These are phyloP conservation scores for Dendrobium chrysotoxum DNA, from an alignment of 106 monocot species.

Conservation along the genomic window DNA sequence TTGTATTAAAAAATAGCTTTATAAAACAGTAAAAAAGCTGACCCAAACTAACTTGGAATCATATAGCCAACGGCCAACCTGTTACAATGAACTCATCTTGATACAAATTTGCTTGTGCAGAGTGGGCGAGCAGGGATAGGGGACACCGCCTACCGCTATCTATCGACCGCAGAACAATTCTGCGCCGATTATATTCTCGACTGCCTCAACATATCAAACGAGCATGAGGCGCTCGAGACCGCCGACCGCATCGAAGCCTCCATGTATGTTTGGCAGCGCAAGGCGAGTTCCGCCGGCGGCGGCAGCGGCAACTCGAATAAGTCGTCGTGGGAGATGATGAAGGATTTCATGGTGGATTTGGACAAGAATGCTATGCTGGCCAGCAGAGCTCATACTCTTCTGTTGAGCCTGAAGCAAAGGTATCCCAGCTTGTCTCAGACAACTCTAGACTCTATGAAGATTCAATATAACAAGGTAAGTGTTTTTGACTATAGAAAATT, in stretches of 20 bases:
- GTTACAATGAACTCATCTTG: too few species aligned
- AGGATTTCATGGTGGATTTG: constrained; percentile 53
- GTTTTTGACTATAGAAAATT: neutral
- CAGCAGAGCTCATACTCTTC: constrained; percentile 47
- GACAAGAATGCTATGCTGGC: constrained; percentile 71
- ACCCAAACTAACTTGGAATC: too few species aligned
- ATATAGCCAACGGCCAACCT: too few species aligned
- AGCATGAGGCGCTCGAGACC: constrained; percentile 73
- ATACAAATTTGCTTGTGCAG: constrained; percentile 14
- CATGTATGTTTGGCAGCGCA: constrained; percentile 71
- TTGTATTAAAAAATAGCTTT: too few species aligned
- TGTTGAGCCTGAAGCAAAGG: constrained; percentile 56
- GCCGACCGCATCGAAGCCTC: constrained; percentile 71
- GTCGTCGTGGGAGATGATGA: constrained; percentile 71
- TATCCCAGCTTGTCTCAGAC: constrained; percentile 81
- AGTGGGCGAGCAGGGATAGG: constrained; percentile 57
- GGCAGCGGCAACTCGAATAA: constrained; percentile 14
- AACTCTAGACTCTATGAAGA: constrained; percentile 68
- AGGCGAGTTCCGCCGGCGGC: constrained; percentile 29
- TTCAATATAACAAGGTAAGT: constrained; percentile 76
- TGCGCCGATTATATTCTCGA: constrained; percentile 66
- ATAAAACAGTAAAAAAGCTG: too few species aligned
- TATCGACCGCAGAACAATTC: constrained; percentile 43
- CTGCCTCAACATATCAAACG: constrained; percentile 51
- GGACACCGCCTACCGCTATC: constrained; percentile 51